These are phyloP conservation scores for Chalaropsis ovoidea DNA, from an alignment of 2,329 filamentous ascomycete species.

Conservation along the genomic window DNA sequence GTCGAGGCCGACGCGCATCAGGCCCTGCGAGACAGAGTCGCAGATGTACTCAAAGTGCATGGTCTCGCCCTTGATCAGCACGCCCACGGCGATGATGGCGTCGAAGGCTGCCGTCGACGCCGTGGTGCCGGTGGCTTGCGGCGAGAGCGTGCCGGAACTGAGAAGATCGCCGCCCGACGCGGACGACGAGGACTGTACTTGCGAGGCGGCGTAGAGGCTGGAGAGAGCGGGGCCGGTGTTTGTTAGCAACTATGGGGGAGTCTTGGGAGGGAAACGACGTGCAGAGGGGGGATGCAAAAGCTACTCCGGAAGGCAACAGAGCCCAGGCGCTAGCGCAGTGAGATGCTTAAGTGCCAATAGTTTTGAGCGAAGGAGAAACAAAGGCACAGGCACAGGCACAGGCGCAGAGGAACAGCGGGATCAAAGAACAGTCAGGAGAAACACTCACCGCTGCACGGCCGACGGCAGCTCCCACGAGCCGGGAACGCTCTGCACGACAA, in stretches of 20 bases:
- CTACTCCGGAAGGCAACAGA: too few species aligned
- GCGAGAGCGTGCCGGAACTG: slow-evolving; percentile 52
- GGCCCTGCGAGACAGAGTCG: slow-evolving; percentile 76
- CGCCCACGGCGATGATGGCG: slow-evolving; percentile 87
- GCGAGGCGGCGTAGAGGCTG: slow-evolving; percentile 75
- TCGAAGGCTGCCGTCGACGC: slow-evolving; percentile 62
- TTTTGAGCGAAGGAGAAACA: neutral
- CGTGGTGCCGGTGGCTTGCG: slow-evolving; percentile 35
- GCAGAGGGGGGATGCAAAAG: neutral
- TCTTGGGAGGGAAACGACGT: neutral
- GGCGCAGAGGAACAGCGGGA: too few species aligned
- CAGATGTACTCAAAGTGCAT: slow-evolving; percentile 99
- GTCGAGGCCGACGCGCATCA: slow-evolving; percentile 92
- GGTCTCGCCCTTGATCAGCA: slow-evolving; percentile 95
- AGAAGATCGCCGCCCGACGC: slow-evolving; percentile 67
- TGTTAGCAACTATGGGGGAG: neutral
- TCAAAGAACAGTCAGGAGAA: neutral
- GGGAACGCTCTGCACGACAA: slow-evolving; percentile 79
- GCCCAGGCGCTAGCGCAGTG: neutral
- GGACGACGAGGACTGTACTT: slow-evolving; percentile 63
- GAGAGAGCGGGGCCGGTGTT: neutral
- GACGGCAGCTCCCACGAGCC: slow-evolving; percentile 92
- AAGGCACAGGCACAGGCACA: too few species aligned
- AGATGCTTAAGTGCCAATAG: neutral
- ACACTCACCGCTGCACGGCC: slow-evolving; percentile 67